A percentile compares a stretch with the other conserved stretches of the same genome.
These are phyloP conservation scores for Spiraea crenata DNA, from an alignment of 331 rosid species.

Conservation along the genomic window DNA sequence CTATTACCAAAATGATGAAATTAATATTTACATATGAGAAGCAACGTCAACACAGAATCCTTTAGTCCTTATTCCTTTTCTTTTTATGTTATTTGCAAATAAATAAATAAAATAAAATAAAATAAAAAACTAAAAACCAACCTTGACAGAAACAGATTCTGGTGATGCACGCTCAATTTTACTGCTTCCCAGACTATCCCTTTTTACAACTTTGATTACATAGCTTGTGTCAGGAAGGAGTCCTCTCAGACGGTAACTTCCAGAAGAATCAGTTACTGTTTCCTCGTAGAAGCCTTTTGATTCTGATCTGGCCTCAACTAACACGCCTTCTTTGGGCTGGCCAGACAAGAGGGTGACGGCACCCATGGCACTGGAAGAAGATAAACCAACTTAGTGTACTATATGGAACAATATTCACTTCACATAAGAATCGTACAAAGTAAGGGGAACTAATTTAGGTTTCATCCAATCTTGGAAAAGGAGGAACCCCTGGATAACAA, in stretches of 20 bases:
- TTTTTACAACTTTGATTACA: constrained; percentile 65
- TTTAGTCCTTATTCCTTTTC: background rate
- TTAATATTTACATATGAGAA: constrained; percentile 17
- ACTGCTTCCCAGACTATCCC: constrained; percentile 50
- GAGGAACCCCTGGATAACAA: background rate
- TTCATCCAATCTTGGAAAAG: background rate
- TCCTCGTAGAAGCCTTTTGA: constrained; percentile 91
- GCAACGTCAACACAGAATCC: constrained; percentile 18
- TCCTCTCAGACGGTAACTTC: constrained; percentile 89
- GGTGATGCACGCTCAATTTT: constrained; percentile 94
- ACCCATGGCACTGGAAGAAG: constrained; percentile 76
- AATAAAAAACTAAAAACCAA: constrained; percentile 26
- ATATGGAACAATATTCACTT: no score
- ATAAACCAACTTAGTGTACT: constrained; percentile 19
- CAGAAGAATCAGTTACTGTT: constrained; percentile 84
- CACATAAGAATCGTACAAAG: background rate
- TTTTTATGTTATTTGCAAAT: no score
- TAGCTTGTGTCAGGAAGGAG: constrained; percentile 79
- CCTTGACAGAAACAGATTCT: constrained; percentile 60
- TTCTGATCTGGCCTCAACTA: constrained; percentile 91
- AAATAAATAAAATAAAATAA: background rate
- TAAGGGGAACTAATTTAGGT: background rate
- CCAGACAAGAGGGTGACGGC: constrained; percentile 74
- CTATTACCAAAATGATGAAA: constrained; percentile 34
- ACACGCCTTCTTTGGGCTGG: constrained; percentile 94